Evolutionary conservation across 139 green algal species (phyloP).

Genomic region (Volvox reticuliferus): DNA sequence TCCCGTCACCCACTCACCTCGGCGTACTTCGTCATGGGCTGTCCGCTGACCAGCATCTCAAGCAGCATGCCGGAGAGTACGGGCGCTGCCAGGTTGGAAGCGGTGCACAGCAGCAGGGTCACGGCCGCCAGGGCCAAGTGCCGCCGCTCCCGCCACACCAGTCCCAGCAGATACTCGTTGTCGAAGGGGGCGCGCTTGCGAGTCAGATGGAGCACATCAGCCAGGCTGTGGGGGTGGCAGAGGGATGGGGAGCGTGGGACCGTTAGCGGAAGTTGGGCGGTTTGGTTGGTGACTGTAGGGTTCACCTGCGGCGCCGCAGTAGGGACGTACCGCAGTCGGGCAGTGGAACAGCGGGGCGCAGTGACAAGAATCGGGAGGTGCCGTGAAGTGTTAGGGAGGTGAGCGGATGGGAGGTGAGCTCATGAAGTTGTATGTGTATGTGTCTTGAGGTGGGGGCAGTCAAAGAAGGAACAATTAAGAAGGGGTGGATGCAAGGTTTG

Average conservation of each 20-base stretch:
- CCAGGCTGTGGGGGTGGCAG: constrained; percentile 2
- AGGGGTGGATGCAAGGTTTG: too few relatives aligned
- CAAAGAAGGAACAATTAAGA: too few relatives aligned
- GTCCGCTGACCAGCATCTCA: constrained; percentile 79
- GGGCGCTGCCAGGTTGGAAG: constrained; percentile 86
- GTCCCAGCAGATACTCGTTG: constrained; percentile 73
- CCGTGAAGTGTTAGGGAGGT: too few relatives aligned
- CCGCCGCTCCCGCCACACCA: constrained; percentile 71
- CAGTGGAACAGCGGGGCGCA: too few relatives aligned
- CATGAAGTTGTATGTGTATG: too few relatives aligned
- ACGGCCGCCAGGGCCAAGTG: constrained; percentile 68
- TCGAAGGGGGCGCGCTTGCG: constrained; percentile 65
- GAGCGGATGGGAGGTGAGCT: too few relatives aligned
- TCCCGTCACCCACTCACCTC: constrained; percentile 60
- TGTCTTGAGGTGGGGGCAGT: too few relatives aligned
- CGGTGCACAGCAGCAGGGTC: constrained; percentile 77
- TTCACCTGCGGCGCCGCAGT: too few relatives aligned
- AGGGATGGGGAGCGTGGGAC: not conserved
- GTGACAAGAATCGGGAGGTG: too few relatives aligned
- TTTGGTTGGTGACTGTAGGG: too few relatives aligned
- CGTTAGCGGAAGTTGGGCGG: too few relatives aligned
- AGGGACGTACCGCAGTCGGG: too few relatives aligned
- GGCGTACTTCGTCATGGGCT: constrained; percentile 70
- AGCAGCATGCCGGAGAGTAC: constrained; percentile 88
- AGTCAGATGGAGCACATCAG: constrained; percentile 3